Evolutionary conservation across 169 alveolate species (phyloP), one percentile per base, ranked within the genome.

Genomic region (Cytauxzoon felis): DNA sequence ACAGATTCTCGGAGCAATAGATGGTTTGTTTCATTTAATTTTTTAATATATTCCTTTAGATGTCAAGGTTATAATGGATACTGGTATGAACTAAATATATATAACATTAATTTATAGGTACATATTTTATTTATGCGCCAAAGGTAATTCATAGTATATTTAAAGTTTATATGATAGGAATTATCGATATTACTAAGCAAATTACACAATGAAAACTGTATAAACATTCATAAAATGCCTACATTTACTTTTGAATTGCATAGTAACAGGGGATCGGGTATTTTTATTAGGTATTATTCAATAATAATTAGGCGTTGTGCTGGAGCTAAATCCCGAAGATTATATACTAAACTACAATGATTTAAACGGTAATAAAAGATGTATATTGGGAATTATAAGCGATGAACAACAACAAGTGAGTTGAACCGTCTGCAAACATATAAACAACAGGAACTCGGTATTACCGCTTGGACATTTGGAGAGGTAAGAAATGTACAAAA

Each of bases 341-440:
- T 85, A 85, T 69, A 84, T 80, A n/a, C 56, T 85, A 32, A 65
- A 72, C 59, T 85, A 64, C 48, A 29, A 11, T 16, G 82, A 54
- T 32, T 45, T 56, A 26, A 57, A 71, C 34, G 62, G 83, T 27
- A 61, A 65, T 30, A 41, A 51, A 29, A 67, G 59, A 29, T 85
- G 91, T 47, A 59, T 75, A 23, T 45, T 85, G 34, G 91, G 89
- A 1, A 85, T 85, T 11, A 62, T 78, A 50, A 69, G 76, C 1
- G 91, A 85, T 53, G 86, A 85, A 43, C 87, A 84, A 40, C 60
- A 40, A n/a, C 87, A 79, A 40, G 91, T 73, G 8, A 2, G 80
- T 40, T 38, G 45, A 13, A n/a, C 45, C 45, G 45, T 13, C n/a
- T n/a, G n/a, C n/a, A n/a, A n/a, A n/a, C 7, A 7, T 32, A 9